Conservation (phyloP, 2,329 filamentous ascomycete species). For the Sodiomyces alkalinus region DNA sequence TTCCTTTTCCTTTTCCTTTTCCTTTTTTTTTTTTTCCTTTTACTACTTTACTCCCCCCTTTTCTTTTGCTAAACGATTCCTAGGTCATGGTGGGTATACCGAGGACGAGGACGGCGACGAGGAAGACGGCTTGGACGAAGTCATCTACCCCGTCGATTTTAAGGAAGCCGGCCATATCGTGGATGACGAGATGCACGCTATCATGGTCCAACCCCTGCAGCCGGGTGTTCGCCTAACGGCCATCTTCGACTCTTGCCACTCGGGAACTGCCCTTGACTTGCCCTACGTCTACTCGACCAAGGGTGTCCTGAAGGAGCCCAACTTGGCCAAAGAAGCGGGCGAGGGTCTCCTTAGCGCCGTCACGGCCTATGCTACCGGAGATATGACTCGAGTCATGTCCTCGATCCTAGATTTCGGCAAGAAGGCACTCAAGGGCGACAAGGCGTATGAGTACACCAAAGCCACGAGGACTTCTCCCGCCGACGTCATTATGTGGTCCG, state of each 20-base stretch:
- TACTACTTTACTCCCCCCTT: not conserved
- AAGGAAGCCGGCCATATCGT: conserved; percentile 66
- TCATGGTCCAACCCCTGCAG: conserved; percentile 46
- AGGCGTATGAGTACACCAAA: conserved; percentile 65
- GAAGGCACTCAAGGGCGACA: conserved; percentile 68
- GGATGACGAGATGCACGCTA: conserved; percentile 68
- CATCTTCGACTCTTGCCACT: conserved; percentile 54
- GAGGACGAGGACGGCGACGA: conserved; percentile 68
- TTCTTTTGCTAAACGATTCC: conserved; percentile 1
- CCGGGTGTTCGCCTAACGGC: conserved; percentile 43
- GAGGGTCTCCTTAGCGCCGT: conserved; percentile 46
- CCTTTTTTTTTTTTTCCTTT: too few relatives aligned
- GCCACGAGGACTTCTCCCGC: conserved; percentile 87
- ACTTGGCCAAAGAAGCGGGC: conserved; percentile 52
- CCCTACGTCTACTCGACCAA: conserved; percentile 57
- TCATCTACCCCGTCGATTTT: conserved; percentile 75
- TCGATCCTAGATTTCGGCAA: conserved; percentile 76
- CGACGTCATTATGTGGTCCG: conserved; percentile 95
- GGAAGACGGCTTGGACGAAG: conserved; percentile 69
- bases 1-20: too few relatives aligned
- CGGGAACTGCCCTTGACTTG: conserved; percentile 49
- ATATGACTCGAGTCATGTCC: conserved; percentile 68
- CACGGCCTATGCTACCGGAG: conserved; percentile 48
- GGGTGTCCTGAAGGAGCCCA: conserved; percentile 53
- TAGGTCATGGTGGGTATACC: conserved; percentile 68